Conservation (phyloP, 192 early-diverging fungal genomes). For the Gamsiella multidivaricata region DNA sequence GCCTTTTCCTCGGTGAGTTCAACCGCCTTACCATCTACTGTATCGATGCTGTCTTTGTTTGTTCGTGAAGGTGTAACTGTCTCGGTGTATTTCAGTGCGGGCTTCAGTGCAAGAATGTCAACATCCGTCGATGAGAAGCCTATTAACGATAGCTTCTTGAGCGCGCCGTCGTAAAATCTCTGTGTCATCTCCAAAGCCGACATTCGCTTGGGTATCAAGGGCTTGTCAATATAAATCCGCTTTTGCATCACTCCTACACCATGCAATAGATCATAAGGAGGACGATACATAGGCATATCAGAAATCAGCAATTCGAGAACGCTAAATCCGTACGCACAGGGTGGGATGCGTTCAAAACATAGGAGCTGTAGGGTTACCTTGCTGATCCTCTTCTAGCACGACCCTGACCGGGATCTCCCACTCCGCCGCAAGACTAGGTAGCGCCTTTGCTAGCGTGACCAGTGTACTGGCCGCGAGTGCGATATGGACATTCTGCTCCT, state of each 20-base stretch:
- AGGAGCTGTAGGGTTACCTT: no score
- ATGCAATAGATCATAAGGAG: not conserved
- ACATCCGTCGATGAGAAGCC: slow-evolving; percentile 24
- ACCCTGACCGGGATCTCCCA: slow-evolving; percentile 50
- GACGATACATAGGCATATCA: not conserved
- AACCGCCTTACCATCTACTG: no score
- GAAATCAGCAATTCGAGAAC: not conserved
- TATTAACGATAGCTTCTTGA: slow-evolving; percentile 28
- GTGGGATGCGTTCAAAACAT: no score
- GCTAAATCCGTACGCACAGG: no score
- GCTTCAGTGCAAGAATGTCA: not conserved
- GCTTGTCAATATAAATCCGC: slow-evolving; percentile 45
- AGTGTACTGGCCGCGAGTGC: slow-evolving; percentile 37
- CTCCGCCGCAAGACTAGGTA: slow-evolving; percentile 24
- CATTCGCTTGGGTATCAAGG: slow-evolving; percentile 36
- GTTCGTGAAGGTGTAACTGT: not conserved
- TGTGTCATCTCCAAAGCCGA: slow-evolving; percentile 39
- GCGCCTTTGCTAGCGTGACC: slow-evolving; percentile 26
- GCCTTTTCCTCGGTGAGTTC: no score
- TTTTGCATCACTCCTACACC: slow-evolving; percentile 30
- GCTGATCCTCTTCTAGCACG: slow-evolving; percentile 26
- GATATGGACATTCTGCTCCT: slow-evolving; percentile 41
- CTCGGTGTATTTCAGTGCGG: not conserved
- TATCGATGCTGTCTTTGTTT: no score
- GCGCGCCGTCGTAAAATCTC: slow-evolving; percentile 37